Percentiles rank a stretch among this genome's conserved stretches.
These are phyloP conservation scores for Tephrocybe sp. DNA, from an alignment of 768 basidiomycete species.

Conservation along the genomic window DNA sequence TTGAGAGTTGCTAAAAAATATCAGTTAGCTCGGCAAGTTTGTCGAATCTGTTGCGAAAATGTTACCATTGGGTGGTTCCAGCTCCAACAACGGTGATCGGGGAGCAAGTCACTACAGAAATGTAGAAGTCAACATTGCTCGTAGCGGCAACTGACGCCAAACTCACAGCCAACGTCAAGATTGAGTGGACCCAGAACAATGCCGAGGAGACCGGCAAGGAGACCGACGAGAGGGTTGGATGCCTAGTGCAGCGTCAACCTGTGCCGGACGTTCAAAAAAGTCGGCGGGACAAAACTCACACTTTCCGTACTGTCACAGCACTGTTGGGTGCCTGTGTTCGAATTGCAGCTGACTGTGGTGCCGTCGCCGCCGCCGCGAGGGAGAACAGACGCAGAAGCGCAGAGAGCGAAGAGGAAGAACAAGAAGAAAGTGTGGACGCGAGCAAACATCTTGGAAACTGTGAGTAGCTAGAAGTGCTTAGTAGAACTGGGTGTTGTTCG, in stretches of 20 bases:
- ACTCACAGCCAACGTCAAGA: conserved; percentile 16
- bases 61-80: conserved; percentile 8
- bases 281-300: not conserved
- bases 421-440: conserved; percentile 11
- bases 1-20: conserved; percentile 10
- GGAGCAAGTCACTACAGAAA: conserved; percentile 14
- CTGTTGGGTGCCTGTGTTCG: conserved; percentile 7
- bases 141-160: too few species aligned
- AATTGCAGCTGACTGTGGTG: not conserved
- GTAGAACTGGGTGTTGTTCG: conserved; percentile 13
- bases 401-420: conserved; percentile 15
- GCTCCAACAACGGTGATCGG: conserved; percentile 7
- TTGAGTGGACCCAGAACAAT: not conserved
- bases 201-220: conserved; percentile 14
- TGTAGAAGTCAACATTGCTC: not conserved
- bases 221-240: not conserved
- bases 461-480: conserved; percentile 6
- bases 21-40: not conserved
- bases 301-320: conserved; percentile 1
- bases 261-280: not conserved
- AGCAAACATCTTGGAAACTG: conserved; percentile 11
- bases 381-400: conserved; percentile 14
- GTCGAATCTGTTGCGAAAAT: too few species aligned
- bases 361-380: not conserved
- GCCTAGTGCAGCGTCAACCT: not conserved